These are phyloP conservation scores for Colletotrichum echinochloae DNA, from an alignment of 2,329 filamentous ascomycete species.

Conservation along the genomic window DNA sequence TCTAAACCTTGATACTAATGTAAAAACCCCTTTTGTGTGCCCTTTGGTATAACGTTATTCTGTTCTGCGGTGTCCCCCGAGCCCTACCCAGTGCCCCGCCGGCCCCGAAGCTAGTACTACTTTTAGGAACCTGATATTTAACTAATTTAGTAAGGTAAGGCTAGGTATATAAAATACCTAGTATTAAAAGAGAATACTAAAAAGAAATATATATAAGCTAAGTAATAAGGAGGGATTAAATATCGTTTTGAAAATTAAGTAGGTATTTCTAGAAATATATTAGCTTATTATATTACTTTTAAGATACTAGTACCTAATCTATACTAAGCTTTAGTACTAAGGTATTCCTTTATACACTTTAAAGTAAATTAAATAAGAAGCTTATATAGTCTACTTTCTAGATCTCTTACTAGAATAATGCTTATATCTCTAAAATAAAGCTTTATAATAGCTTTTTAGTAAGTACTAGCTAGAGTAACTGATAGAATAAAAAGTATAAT, in stretches of 20 bases:
- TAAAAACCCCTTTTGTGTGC: no score
- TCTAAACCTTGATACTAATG: no score
- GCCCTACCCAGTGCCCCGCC: no score
- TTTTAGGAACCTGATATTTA: no score
- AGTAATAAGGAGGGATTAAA: no score
- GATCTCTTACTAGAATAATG: neutral
- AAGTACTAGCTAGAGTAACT: neutral
- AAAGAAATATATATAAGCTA: slow-evolving; percentile 1
- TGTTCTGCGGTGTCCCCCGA: no score
- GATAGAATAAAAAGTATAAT: neutral
- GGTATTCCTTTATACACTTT: slow-evolving; percentile 9
- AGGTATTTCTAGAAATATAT: neutral
- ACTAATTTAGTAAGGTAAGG: slow-evolving; percentile 5
- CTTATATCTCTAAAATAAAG: neutral
- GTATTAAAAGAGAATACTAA: slow-evolving; percentile 12
- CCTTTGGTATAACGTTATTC: no score
- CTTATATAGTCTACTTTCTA: neutral
- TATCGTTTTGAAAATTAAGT: neutral
- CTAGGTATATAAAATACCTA: neutral
- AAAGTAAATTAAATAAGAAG: no score
- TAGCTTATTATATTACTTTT: neutral
- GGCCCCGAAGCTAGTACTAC: no score
- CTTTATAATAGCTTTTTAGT: neutral
- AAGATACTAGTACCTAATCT: neutral
- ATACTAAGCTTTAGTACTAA: slow-evolving; percentile 11